Evolutionary conservation across 768 basidiomycete species (phyloP).

Genomic region (Cyclocybe aegerita): DNA sequence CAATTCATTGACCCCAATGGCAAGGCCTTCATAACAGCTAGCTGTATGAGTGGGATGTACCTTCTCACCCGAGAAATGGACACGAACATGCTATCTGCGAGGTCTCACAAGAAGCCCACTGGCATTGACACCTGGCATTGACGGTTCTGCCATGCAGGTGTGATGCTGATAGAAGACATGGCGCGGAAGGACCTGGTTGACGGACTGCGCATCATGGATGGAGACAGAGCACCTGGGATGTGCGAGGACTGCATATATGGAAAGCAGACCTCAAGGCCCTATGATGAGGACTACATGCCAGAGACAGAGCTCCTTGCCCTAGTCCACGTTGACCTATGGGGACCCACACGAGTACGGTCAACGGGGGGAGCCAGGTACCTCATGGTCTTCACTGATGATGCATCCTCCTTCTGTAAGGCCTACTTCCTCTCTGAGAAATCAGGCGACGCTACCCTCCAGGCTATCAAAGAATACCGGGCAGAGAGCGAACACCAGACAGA

Average conservation of each 20-base stretch:
- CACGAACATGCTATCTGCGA: conserved; percentile 3
- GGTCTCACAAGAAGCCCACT: conserved; percentile 16
- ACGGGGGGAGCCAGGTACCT: conserved; percentile 18
- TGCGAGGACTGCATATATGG: conserved; percentile 26
- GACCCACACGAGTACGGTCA: conserved; percentile 15
- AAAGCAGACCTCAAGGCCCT: conserved; percentile 20
- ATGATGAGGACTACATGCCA: conserved; percentile 14
- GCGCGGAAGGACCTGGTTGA: conserved; percentile 12
- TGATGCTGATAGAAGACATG: conserved; percentile 9
- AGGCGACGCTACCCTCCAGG: conserved; percentile 9
- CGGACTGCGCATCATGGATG: conserved; percentile 15
- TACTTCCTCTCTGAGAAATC: conserved; percentile 23
- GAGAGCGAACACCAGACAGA: conserved; percentile 5
- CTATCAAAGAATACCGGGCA: conserved; percentile 3
- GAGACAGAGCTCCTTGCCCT: conserved; percentile 18
- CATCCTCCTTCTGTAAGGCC: conserved; percentile 7
- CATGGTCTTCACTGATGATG: conserved; percentile 22
- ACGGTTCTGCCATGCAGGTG: conserved; percentile 19
- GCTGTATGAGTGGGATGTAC: conserved; percentile 11
- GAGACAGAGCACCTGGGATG: neutral
- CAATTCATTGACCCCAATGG: conserved; percentile 1
- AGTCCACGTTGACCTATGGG: conserved; percentile 24
- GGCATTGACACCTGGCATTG: conserved; percentile 22
- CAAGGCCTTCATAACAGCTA: neutral
- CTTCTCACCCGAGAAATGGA: conserved; percentile 7